A percentile compares a stretch with the other conserved stretches of the same genome.
These are phyloP conservation scores for Suhomyces anneliseae DNA, from an alignment of 1,139 yeast genomes.

Conservation along the genomic window DNA sequence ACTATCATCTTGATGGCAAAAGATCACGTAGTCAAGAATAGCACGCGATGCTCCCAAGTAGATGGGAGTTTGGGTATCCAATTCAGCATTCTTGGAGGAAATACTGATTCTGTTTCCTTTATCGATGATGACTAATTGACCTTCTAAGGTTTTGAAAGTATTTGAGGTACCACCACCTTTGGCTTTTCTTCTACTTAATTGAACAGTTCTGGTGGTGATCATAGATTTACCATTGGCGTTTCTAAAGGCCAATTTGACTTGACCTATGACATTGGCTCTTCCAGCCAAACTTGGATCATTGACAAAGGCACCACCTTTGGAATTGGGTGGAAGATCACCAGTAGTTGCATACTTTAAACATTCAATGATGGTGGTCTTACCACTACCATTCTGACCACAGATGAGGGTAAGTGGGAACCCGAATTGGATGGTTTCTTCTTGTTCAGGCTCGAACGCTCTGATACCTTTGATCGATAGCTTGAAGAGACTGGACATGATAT, in stretches of 20 bases:
- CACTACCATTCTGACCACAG: slow-evolving; percentile 96
- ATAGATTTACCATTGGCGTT: slow-evolving; percentile 73
- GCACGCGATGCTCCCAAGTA: slow-evolving; percentile 88
- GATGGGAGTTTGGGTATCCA: slow-evolving; percentile 78
- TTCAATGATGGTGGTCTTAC: slow-evolving; percentile 97
- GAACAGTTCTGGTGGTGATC: slow-evolving; percentile 87
- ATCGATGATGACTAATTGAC: slow-evolving; percentile 70
- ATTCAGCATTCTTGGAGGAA: slow-evolving; percentile 80
- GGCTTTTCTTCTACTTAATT: slow-evolving; percentile 59
- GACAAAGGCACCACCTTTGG: slow-evolving; percentile 94
- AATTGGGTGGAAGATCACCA: slow-evolving; percentile 93
- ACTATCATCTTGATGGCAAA: slow-evolving; percentile 97
- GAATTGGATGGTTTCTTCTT: slow-evolving; percentile 84
- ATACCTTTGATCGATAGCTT: slow-evolving; percentile 88
- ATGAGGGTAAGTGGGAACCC: slow-evolving; percentile 89
- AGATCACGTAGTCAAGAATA: slow-evolving; percentile 85
- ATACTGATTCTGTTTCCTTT: slow-evolving; percentile 70
- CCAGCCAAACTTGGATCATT: slow-evolving; percentile 88
- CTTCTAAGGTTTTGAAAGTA: slow-evolving; percentile 89
- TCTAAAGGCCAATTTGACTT: slow-evolving; percentile 82
- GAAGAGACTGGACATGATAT: slow-evolving; percentile 61
- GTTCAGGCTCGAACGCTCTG: slow-evolving; percentile 82
- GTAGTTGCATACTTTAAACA: slow-evolving; percentile 93
- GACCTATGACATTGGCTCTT: slow-evolving; percentile 79
- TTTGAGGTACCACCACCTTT: slow-evolving; percentile 37